phyloP scores from a whole-genome alignment of 768 basidiomycete genomes.

The Leccinum ochraceum region DNA sequence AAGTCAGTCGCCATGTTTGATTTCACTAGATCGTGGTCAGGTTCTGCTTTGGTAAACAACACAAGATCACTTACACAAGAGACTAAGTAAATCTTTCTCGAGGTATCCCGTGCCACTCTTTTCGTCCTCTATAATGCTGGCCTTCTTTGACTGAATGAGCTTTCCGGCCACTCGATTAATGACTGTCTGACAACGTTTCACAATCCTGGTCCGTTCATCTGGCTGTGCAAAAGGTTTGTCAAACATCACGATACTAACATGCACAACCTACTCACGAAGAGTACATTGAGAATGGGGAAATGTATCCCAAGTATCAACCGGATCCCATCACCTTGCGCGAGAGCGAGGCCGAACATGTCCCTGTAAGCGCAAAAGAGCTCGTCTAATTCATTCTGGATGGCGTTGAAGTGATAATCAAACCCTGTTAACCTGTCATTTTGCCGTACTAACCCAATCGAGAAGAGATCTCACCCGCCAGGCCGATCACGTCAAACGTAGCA shows the following conservation, averaged over 20 bases:
- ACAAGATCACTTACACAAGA: conserved; percentile 59
- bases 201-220: conserved; percentile 47
- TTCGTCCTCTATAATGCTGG: conserved; percentile 62
- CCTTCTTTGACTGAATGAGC: conserved; percentile 78
- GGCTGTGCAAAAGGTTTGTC: conserved; percentile 43
- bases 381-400: conserved; percentile 77
- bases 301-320: conserved; percentile 56
- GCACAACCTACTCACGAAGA: conserved; percentile 51
- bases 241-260: background rate
- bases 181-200: conserved; percentile 57
- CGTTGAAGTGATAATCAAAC: conserved; percentile 85
- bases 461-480: conserved; percentile 66
- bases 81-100: conserved; percentile 76
- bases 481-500: conserved; percentile 89
- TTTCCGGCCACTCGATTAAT: conserved; percentile 73
- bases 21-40: conserved; percentile 56
- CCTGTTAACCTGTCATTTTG: conserved; percentile 42
- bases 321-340: conserved; percentile 54
- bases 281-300: conserved; percentile 50
- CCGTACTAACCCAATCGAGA: conserved; percentile 1
- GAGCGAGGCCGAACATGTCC: conserved; percentile 77
- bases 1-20: conserved; percentile 77
- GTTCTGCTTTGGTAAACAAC: background rate
- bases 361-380: conserved; percentile 78
- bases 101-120: conserved; percentile 49